These are phyloP conservation scores for Aciculosporium take DNA, from an alignment of 2,329 filamentous ascomycete genomes.

Conservation along the genomic window DNA sequence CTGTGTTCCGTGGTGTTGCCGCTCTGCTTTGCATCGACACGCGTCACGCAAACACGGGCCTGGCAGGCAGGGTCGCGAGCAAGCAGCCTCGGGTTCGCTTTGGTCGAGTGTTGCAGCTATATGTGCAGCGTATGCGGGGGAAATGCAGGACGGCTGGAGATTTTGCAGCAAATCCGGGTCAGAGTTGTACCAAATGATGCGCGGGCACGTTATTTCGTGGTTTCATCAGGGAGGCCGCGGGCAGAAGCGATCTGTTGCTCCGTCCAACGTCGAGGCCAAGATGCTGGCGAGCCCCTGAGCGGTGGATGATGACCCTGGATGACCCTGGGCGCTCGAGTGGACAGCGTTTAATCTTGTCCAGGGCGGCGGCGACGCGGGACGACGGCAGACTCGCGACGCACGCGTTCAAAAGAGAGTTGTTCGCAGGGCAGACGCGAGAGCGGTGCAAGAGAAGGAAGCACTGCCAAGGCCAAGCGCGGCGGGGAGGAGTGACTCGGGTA, in stretches of 20 bases:
- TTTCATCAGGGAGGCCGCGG: constrained; percentile 18
- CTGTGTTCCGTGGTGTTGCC: constrained; percentile 4
- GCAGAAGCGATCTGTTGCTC: constrained; percentile 20
- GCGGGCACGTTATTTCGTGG: constrained; percentile 28
- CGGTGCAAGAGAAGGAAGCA: not conserved
- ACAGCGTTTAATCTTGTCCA: constrained; percentile 6
- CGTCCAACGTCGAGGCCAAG: constrained; percentile 12
- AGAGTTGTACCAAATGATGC: constrained; percentile 21
- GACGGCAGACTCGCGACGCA: not conserved
- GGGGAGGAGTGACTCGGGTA: not conserved
- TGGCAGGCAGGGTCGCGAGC: not conserved
- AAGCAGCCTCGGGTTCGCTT: no score
- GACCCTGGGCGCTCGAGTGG: constrained; percentile 8
- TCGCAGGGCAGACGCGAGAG: not conserved
- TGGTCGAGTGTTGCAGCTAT: no score
- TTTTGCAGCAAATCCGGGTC: constrained; percentile 8
- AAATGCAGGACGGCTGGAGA: constrained; percentile 6
- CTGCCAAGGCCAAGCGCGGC: not conserved
- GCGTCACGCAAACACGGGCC: constrained; percentile 3
- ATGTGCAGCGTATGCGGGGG: constrained; percentile 1
- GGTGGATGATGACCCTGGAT: no score
- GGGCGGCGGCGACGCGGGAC: constrained; percentile 5
- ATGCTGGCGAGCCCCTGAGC: constrained; percentile 11
- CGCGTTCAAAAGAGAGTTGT: not conserved
- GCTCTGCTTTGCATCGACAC: constrained; percentile 3